Conservation (phyloP, 768 basidiomycete genomes). For the Neoboletus brunneissimus region DNA sequence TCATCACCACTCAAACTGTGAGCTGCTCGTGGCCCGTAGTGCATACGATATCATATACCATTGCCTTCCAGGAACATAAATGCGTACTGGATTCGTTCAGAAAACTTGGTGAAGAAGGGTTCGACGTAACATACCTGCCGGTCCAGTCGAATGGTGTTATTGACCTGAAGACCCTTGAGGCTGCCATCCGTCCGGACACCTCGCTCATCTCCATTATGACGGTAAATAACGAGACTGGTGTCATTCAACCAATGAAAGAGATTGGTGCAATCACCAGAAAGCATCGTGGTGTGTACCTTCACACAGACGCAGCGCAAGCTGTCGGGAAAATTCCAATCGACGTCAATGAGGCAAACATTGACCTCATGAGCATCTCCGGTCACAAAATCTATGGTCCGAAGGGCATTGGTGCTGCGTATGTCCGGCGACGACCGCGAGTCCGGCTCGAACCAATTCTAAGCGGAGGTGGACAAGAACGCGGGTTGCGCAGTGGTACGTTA, state of each 20-base stretch:
- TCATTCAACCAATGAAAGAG: slow-evolving; percentile 95
- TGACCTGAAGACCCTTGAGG: slow-evolving; percentile 73
- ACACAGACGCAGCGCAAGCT: slow-evolving; percentile 97
- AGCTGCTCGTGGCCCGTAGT: slow-evolving; percentile 25
- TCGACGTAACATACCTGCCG: slow-evolving; percentile 97
- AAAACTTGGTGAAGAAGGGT: slow-evolving; percentile 93
- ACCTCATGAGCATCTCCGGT: slow-evolving; percentile 93
- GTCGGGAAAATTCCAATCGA: slow-evolving; percentile 88
- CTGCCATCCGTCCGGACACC: slow-evolving; percentile 88
- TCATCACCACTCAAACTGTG: slow-evolving; percentile 94
- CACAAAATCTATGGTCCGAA: slow-evolving; percentile 99
- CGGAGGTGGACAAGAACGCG: slow-evolving; percentile 97
- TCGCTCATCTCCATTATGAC: slow-evolving; percentile 97
- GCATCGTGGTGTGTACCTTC: slow-evolving; percentile 89
- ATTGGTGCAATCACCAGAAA: slow-evolving; percentile 85
- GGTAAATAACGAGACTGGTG: slow-evolving; percentile 99
- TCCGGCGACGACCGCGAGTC: slow-evolving; percentile 87
- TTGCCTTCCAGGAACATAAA: slow-evolving; percentile 82
- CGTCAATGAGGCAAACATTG: slow-evolving; percentile 93
- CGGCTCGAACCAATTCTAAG: slow-evolving; percentile 91
- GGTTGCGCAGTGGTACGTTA: slow-evolving; percentile 91
- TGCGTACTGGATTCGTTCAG: slow-evolving; percentile 98
- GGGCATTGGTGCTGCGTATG: slow-evolving; percentile 92
- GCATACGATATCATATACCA: background rate
- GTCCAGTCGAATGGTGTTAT: slow-evolving; percentile 85